These are phyloP conservation scores for Choanephora cucurbitarum DNA, from an alignment of 371 early-diverging fungal species.

Conservation along the genomic window DNA sequence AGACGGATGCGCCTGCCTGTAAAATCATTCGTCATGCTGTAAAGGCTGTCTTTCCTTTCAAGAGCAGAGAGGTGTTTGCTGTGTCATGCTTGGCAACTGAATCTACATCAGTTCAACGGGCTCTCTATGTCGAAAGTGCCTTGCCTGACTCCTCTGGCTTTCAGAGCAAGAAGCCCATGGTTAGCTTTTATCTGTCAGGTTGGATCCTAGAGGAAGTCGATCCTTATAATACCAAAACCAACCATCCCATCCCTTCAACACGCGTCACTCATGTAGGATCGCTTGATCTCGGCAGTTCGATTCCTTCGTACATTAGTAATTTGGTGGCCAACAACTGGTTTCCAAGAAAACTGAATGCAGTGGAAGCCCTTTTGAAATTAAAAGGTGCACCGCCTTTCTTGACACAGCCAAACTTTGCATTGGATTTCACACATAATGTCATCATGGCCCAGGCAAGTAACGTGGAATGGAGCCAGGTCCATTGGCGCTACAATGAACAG, in stretches of 20 bases:
- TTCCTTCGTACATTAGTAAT: slow-evolving; percentile 59
- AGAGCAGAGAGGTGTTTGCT: slow-evolving; percentile 41
- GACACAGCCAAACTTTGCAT: slow-evolving; percentile 11
- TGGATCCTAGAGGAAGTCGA: slow-evolving; percentile 63
- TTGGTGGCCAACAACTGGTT: slow-evolving; percentile 42
- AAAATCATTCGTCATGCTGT: slow-evolving; percentile 45
- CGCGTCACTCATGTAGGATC: slow-evolving; percentile 54
- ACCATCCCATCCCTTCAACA: slow-evolving; percentile 62
- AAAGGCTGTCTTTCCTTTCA: slow-evolving; percentile 58
- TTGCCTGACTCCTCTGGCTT: slow-evolving; percentile 32
- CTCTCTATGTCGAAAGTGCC: slow-evolving; percentile 39
- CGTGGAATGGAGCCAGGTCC: background rate
- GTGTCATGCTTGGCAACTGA: slow-evolving; percentile 40
- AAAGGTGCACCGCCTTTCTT: slow-evolving; percentile 56
- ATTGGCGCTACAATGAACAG: slow-evolving; percentile 11
- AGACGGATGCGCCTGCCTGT: slow-evolving; percentile 42
- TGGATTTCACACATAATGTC: slow-evolving; percentile 8
- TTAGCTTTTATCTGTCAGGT: slow-evolving; percentile 51
- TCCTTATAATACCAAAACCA: slow-evolving; percentile 56
- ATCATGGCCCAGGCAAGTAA: slow-evolving; percentile 18
- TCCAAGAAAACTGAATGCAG: slow-evolving; percentile 47
- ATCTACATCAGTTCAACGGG: no score
- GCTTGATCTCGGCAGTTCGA: slow-evolving; percentile 51
- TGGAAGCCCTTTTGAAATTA: slow-evolving; percentile 49
- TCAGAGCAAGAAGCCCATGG: slow-evolving; percentile 37